A percentile compares a stretch with the other conserved stretches of the same genome.
These are phyloP conservation scores for Aureobasidium sp. DNA, from an alignment of 2,329 filamentous ascomycete genomes.

Conservation along the genomic window DNA sequence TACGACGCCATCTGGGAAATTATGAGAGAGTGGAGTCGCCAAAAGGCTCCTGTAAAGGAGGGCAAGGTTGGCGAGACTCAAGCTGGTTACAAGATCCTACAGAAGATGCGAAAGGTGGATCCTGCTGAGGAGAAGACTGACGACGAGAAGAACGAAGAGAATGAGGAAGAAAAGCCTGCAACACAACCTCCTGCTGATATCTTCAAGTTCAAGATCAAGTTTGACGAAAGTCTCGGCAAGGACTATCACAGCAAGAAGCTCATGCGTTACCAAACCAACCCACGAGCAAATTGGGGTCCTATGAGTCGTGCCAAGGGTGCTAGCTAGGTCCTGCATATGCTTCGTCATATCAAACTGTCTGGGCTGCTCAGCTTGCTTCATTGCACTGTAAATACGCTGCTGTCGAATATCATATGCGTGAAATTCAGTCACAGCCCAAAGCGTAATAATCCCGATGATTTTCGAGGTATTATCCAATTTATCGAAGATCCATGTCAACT, in stretches of 20 bases:
- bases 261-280: slow-evolving; percentile 84
- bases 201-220: slow-evolving; percentile 56
- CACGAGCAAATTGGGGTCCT: slow-evolving; percentile 88
- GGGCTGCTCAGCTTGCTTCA: no score
- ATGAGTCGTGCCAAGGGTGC: slow-evolving; percentile 48
- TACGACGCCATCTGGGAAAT: slow-evolving; percentile 88
- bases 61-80: slow-evolving; percentile 62
- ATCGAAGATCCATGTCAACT: no score
- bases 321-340: neutral
- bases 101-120: slow-evolving; percentile 29
- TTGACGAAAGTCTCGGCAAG: slow-evolving; percentile 72
- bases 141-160: slow-evolving; percentile 16
- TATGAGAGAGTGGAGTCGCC: slow-evolving; percentile 84
- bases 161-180: neutral
- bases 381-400: no score
- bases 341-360: neutral
- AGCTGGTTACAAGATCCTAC: slow-evolving; percentile 60
- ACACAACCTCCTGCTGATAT: slow-evolving; percentile 21
- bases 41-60: slow-evolving; percentile 70
- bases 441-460: no score
- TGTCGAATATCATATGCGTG: no score
- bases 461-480: no score
- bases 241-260: slow-evolving; percentile 60
- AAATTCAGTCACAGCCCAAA: no score
- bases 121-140: slow-evolving; percentile 23